These are phyloP conservation scores for Pelargonium exstipulatum DNA, from an alignment of 441 rosid genomes.

Conservation along the genomic window DNA sequence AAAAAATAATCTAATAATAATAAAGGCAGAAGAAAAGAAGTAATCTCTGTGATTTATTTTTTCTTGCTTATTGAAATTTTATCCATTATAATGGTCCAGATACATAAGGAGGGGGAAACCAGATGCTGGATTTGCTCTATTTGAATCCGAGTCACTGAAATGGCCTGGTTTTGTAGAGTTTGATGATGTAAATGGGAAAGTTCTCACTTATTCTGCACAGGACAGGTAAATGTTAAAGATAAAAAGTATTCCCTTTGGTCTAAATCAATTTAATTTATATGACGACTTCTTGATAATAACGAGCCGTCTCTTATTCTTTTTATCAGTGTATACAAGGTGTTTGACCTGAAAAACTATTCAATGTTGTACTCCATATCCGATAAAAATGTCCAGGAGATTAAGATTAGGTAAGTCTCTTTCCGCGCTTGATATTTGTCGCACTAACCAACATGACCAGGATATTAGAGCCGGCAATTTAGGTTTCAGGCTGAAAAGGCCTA, in stretches of 20 bases:
- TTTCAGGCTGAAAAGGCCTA: too few relatives aligned
- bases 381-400: conserved; percentile 53
- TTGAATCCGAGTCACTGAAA: conserved; percentile 62
- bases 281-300: neutral
- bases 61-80: neutral
- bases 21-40: too few relatives aligned
- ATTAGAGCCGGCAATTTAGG: too few relatives aligned
- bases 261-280: conserved; percentile 9
- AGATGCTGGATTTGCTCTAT: conserved; percentile 69
- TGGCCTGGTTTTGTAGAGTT: conserved; percentile 87
- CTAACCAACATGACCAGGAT: neutral
- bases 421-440: neutral
- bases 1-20: neutral
- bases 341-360: conserved; percentile 55
- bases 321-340: conserved; percentile 55
- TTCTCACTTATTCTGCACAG: conserved; percentile 65
- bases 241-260: neutral
- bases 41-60: neutral
- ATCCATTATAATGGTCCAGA: conserved; percentile 19
- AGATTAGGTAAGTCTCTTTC: conserved; percentile 41
- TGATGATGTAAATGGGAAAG: conserved; percentile 78
- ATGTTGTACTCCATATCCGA: conserved; percentile 58
- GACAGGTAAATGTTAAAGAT: conserved; percentile 40
- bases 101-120: conserved; percentile 65
- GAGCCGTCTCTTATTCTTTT: neutral